Conservation (phyloP, 139 green algal species). For the Desmodesmus armatus region DNA sequence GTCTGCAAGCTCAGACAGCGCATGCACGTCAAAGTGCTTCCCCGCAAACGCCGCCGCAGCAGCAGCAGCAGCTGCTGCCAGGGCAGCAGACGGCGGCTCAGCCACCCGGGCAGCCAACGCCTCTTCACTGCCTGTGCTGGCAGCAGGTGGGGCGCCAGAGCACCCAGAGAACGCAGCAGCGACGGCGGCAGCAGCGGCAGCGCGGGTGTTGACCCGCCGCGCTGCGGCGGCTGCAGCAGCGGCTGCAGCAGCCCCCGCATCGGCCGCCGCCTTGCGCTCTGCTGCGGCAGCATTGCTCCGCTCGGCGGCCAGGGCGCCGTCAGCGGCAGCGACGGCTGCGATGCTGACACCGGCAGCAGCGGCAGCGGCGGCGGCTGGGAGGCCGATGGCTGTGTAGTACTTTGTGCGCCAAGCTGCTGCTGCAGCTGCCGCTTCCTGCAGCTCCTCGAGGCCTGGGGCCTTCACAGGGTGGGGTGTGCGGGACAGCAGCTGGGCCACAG, state of each 20-base stretch:
- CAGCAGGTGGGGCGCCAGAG: too few relatives aligned
- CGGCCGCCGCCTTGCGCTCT: background rate
- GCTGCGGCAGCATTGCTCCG: conserved; percentile 8
- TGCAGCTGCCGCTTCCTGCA: conserved; percentile 23
- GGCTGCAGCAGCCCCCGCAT: background rate
- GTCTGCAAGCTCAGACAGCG: background rate
- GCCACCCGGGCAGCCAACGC: background rate
- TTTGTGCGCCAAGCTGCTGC: conserved; percentile 20
- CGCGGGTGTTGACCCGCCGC: background rate
- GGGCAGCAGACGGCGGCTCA: conserved; percentile 8
- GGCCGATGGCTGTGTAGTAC: conserved; percentile 20
- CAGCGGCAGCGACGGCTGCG: conserved; percentile 4
- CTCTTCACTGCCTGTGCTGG: background rate
- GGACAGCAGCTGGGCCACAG: conserved; percentile 20
- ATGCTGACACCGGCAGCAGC: background rate
- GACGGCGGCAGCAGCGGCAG: background rate
- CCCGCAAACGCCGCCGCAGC: conserved; percentile 18
- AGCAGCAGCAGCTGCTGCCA: conserved; percentile 15
- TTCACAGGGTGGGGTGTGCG: background rate
- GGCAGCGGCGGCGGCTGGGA: conserved; percentile 28
- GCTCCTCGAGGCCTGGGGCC: conserved; percentile 2
- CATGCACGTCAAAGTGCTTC: conserved; percentile 22
- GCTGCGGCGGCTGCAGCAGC: background rate
- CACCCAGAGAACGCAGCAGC: too few relatives aligned
- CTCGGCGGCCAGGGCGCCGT: background rate